A percentile compares a stretch with the other conserved stretches of the same genome.
phyloP scores from a whole-genome alignment of 805 yeast species.

The Metahyphopichia silvanorum region DNA sequence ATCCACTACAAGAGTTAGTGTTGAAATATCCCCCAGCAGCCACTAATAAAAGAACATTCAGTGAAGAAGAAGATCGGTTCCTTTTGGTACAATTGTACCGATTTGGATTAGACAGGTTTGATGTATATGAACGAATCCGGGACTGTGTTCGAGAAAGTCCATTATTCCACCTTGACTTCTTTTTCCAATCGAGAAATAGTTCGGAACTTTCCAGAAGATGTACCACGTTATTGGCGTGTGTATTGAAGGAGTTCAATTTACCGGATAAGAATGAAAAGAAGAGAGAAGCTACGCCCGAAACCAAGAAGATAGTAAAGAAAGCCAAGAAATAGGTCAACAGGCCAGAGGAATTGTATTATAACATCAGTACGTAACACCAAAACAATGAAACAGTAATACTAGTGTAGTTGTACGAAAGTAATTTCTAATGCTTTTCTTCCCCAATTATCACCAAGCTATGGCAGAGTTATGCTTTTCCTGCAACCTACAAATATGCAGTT shows the following conservation, averaged over 20 bases:
- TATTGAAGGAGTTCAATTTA: conserved; percentile 58
- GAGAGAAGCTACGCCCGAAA: conserved; percentile 12
- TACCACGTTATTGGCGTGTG: conserved; percentile 68
- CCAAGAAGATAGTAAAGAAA: conserved; percentile 4
- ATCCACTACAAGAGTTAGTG: conserved; percentile 76
- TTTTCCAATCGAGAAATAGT: conserved; percentile 74
- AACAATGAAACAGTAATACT: no score
- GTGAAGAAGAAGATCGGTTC: conserved; percentile 90
- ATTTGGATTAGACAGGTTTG: conserved; percentile 76
- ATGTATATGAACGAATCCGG: conserved; percentile 73
- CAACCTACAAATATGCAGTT: no score
- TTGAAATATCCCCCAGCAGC: conserved; percentile 73
- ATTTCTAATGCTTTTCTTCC: no score
- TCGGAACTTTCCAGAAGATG: conserved; percentile 81
- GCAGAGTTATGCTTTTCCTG: no score
- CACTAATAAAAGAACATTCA: conserved; percentile 58
- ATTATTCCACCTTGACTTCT: conserved; percentile 83
- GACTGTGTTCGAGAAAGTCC: conserved; percentile 73
- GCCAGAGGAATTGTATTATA: no score
- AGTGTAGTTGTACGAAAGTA: no score
- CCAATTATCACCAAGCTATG: no score
- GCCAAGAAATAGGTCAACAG: no score
- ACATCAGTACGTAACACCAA: no score
- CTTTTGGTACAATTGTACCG: conserved; percentile 74
- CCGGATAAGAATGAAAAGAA: conserved; percentile 7